Base-by-base conservation (phyloP, 768 basidiomycete species). In the Trametes sanguinea region DNA sequence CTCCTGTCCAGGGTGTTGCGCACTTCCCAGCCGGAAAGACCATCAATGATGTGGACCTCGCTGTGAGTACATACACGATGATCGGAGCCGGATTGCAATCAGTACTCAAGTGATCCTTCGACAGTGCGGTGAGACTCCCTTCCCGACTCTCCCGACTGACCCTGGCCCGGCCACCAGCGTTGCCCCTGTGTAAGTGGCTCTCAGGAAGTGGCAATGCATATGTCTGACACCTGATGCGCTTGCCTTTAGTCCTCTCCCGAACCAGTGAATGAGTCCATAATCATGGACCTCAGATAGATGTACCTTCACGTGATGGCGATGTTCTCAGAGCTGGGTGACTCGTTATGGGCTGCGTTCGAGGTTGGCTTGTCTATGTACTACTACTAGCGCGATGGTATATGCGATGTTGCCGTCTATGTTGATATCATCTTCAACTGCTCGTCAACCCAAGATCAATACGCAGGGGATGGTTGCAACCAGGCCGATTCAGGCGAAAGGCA, bases 101-200 rank as follows among this genome's bases (percentile, higher is more conserved):
- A 42, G 40, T 44, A 22, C 14, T 64, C 2, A 42, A 27, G 39
- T 6, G 17, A 11, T 14, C 33, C 11, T 13, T 10, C 22, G 14
- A 29, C 40, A 61, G 33, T 61, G 66, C 39, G 47, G 57, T 16
- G 42, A 53, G 33, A 64, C 66, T 10, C 63, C 66, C 35, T 67
- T 67, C 66, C 66, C 66, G 32, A 64, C 60, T 33, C 63, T 67
- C 32, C 35, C 63, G 29, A 64, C 66, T 17, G 59, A 69, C 45
- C 71, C 73, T 29, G 76, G 76, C 54, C 70, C 75, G 54, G 66
- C 62, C 11, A 73, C 69, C 33, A 65, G 72, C 22, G 68, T 75
- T 16, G 61, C 71, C 27, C 69, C 74, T 37, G 72, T 74, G 69
- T 74, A 71, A 70, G 73, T 62, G 3, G 3, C 43, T 14, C 13